Base-by-base conservation (phyloP, 2,329 filamentous ascomycete species). In the Pezicula rhizophila region DNA sequence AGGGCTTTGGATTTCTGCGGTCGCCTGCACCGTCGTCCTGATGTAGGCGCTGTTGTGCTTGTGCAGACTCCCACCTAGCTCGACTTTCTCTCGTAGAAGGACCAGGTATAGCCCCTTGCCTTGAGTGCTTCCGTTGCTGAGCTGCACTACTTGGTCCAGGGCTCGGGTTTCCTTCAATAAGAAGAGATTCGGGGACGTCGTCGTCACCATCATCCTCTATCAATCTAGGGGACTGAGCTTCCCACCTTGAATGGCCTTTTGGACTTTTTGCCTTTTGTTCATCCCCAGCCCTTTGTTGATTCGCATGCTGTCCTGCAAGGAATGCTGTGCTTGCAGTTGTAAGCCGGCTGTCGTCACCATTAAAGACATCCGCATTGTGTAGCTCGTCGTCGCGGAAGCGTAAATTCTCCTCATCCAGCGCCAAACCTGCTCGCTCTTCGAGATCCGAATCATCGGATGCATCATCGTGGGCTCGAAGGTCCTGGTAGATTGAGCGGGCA, bases 171-270 rank as follows among this genome's bases (percentile, higher is more conserved):
- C 66, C 70, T 60, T 85, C 82, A 17, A 85, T 75, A 15, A 85
- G 64, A 15, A 85, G 67, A 3, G 82, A 85, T 15, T 75, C 77
- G 0, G 82, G 82, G 0, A 85, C 81, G 57, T 84, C 81, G 47
- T 83, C 64, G 45, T 66, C 64, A 3, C 51, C 55, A 46, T 66
- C 64, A 37, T 65, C 64, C 23, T 59, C 56, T 12, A 66, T 50
- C 18, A 66, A 42, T 43, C 64, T 60, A 4, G 64, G 64, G 20
- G 63, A 66, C 43, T 62, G 58, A 15, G 60, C 52, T 5, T 61
- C 33, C 57, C 57, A 61, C 40, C 58, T 59, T 14, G 56, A 55
- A 18, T 45, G 48, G 10, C 45, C 37, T 5, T 43, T 45, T 15
- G 49, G 39, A 42, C 42, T 38, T 38, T 49, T 54, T 8, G 35